These are phyloP conservation scores for Diplosphaera chodatii DNA, from an alignment of 139 green algal species.

Conservation along the genomic window DNA sequence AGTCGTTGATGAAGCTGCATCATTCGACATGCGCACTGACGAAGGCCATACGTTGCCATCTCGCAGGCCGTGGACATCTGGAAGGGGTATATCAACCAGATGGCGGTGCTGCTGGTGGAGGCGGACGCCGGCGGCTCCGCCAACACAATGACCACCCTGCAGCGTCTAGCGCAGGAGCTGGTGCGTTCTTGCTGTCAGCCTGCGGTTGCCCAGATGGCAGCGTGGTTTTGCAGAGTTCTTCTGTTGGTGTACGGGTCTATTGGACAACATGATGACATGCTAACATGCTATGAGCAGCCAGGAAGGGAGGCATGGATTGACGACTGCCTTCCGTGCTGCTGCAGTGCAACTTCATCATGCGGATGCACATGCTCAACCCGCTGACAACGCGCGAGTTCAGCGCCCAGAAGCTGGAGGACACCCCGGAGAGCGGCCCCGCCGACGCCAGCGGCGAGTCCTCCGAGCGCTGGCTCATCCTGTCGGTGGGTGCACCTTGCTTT, in stretches of 20 bases:
- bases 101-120: conserved; percentile 23
- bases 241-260: too few relatives aligned
- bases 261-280: too few relatives aligned
- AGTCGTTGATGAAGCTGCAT: background rate
- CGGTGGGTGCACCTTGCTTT: background rate
- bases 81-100: conserved; percentile 35
- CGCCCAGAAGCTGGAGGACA: background rate
- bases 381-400: background rate
- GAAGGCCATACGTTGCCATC: background rate
- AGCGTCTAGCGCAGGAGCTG: background rate
- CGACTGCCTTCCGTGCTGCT: too few relatives aligned
- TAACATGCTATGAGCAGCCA: too few relatives aligned
- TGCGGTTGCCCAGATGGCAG: too few relatives aligned
- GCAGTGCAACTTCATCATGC: background rate
- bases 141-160: background rate
- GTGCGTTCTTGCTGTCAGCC: background rate
- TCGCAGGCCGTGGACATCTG: background rate
- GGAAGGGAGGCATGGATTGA: too few relatives aligned
- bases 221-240: too few relatives aligned
- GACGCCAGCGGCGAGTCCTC: background rate
- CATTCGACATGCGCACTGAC: too few relatives aligned
- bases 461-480: background rate
- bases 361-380: background rate
- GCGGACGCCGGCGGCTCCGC: background rate
- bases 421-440: background rate